These are phyloP conservation scores for Nepenthes mirabilis DNA, from an alignment of 148 eudicot genomes.

Conservation along the genomic window DNA sequence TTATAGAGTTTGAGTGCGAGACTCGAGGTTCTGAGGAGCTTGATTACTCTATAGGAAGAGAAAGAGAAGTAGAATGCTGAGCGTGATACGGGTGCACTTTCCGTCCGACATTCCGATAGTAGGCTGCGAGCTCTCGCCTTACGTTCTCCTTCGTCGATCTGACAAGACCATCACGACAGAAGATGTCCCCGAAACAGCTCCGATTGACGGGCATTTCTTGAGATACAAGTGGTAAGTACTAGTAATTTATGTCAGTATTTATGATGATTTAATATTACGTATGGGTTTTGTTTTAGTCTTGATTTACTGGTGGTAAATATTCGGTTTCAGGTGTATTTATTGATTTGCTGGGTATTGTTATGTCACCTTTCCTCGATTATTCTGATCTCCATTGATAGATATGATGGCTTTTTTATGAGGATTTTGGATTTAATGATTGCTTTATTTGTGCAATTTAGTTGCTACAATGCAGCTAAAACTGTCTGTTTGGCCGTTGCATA, in stretches of 20 bases:
- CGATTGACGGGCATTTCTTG: conserved; percentile 66
- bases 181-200: conserved; percentile 57
- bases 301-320: background rate
- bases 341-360: no score
- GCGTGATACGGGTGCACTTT: conserved; percentile 64
- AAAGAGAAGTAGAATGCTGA: conserved; percentile 45
- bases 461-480: no score
- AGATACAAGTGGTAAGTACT: conserved; percentile 62
- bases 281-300: background rate
- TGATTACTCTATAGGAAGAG: background rate
- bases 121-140: conserved; percentile 84
- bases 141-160: conserved; percentile 48
- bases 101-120: conserved; percentile 95
- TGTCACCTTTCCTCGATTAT: no score
- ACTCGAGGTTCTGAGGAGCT: conserved; percentile 1
- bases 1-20: conserved; percentile 11
- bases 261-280: background rate
- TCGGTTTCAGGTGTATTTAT: no score
- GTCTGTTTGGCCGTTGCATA: no score
- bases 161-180: conserved; percentile 46
- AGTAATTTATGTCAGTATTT: background rate
- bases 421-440: no score
- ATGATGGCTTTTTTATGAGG: no score
- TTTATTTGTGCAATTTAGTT: no score
- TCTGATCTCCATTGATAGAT: no score